A percentile compares a stretch with the other conserved stretches of the same genome.
These are phyloP conservation scores for Schoenoplectus tabernaemontani DNA, from an alignment of 202 grass and related monocot genomes.

Conservation along the genomic window DNA sequence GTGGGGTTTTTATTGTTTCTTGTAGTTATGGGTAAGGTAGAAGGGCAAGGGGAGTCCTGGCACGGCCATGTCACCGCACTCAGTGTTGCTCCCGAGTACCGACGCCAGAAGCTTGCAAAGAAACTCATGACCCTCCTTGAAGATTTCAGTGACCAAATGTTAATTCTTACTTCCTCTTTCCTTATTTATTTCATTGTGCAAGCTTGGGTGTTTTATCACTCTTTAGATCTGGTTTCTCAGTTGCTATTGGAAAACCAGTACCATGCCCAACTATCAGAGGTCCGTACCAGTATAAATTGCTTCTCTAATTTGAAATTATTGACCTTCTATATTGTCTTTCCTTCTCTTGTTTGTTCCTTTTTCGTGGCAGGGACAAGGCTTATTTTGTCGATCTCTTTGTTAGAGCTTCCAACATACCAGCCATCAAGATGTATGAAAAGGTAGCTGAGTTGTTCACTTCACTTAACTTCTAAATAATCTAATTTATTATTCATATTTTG, in stretches of 20 bases:
- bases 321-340: background rate
- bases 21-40: constrained; percentile 98
- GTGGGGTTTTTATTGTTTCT: background rate
- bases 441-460: constrained; percentile 20
- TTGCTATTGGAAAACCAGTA: background rate
- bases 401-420: constrained; percentile 88
- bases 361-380: constrained; percentile 69
- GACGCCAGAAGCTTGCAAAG: constrained; percentile 84
- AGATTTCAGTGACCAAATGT: constrained; percentile 96
- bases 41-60: constrained; percentile 99
- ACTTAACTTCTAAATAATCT: background rate
- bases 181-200: background rate
- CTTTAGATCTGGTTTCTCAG: no score
- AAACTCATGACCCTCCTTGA: constrained; percentile 92
- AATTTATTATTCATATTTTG: constrained; percentile 62
- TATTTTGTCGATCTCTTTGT: constrained; percentile 99
- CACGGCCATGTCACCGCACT: constrained; percentile 95
- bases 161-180: constrained; percentile 1
- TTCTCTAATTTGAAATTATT: background rate
- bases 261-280: background rate
- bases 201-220: no score
- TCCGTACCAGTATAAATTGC: background rate
- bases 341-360: background rate
- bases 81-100: constrained; percentile 74
- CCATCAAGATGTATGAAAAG: constrained; percentile 99